Evolutionary conservation across 2,329 filamentous ascomycete species (phyloP).

Genomic region (Paramyrothecium sp.): DNA sequence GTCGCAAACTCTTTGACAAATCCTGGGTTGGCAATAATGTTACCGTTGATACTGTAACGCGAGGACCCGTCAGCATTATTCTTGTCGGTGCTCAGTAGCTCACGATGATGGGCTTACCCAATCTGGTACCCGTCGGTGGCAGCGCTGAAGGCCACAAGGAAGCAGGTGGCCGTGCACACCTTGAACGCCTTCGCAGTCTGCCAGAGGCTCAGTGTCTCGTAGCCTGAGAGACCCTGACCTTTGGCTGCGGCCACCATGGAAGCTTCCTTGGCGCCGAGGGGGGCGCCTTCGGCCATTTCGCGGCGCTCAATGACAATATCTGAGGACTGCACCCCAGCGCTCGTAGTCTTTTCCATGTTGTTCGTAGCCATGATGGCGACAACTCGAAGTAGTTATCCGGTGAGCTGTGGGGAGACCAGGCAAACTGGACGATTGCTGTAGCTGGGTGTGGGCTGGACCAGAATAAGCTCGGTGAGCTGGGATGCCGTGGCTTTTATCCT

Average conservation of each 20-base stretch:
- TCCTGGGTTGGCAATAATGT: not conserved
- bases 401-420: too few species aligned
- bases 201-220: conserved; percentile 20
- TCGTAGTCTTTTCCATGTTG: not conserved
- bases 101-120: too few species aligned
- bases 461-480: too few species aligned
- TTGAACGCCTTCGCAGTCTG: conserved; percentile 21
- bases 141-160: conserved; percentile 19
- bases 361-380: not conserved
- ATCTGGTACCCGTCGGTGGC: conserved; percentile 11
- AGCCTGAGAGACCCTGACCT: conserved; percentile 20
- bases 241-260: conserved; percentile 14
- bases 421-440: too few species aligned
- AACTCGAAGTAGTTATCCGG: not conserved
- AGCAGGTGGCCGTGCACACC: conserved; percentile 15
- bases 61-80: not conserved
- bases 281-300: not conserved
- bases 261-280: conserved; percentile 2
- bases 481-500: too few species aligned
- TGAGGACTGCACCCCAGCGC: not conserved
- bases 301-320: not conserved
- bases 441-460: too few species aligned
- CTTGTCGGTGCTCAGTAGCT: too few species aligned
- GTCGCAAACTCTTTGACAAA: not conserved
- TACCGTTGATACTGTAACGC: not conserved